Base-by-base conservation (phyloP, 78 protist species). In the Cavenderia fasciculata region DNA sequence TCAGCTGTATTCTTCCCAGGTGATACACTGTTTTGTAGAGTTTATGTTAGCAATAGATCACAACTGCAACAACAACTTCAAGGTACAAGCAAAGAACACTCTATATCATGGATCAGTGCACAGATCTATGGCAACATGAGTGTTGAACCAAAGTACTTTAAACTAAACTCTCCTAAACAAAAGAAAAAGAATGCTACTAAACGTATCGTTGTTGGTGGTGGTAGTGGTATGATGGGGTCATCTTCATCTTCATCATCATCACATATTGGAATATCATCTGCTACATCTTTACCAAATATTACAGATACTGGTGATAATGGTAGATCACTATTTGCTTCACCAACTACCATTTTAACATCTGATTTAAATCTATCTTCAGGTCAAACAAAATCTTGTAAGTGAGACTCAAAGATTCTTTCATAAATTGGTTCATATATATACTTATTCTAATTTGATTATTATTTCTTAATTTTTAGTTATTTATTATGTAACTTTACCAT, bases 1-100 rank as follows among this genome's bases (percentile, higher is more conserved):
- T 82, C 90, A 19, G 90, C 90, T 31, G 90, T 82, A 21, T 82
- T 69, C 43, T 69, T 82, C 41, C 90, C 90, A 4, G 90, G 90
- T 68, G 90, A 82, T 68, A 82, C 90, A 41, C 14, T 82, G 11
- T 82, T 82, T 43, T 82, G 90, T 82, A 66, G 90, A 33, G 56
- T 82, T 40, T 69, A 66, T 44, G 68, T 82, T 19, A 68, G 69
- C 34, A 82, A 82, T 68, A 74, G 57, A 57, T 43, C 66, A 82
- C 23, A 23, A 40, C 23, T 25, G 44, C 43, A 63, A 63, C 66
- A 2, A 12, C 43, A 4, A 38, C 4, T 8, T 2, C 63, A 52
- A 68, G 18, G 29, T 8, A 47, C 4, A 43, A 56, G 59, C 25
- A n/a, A 74, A 38, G 14, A 46, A 40, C 25, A 76, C 23, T 29